Evolutionary conservation across 2,329 filamentous ascomycete genomes (phyloP).

Genomic region (Penicillium glabrum): DNA sequence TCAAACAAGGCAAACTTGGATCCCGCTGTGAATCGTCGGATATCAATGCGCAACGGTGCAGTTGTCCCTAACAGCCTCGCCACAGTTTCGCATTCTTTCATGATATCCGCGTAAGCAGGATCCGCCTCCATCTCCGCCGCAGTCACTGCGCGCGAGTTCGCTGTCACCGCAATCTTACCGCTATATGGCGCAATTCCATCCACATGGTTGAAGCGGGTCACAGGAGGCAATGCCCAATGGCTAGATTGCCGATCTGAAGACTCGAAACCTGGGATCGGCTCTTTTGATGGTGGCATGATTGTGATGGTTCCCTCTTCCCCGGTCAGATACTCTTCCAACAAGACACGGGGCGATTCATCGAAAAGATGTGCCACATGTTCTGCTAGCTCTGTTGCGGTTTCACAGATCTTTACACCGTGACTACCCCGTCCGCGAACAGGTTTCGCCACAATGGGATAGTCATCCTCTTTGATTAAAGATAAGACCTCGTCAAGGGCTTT

Average conservation of each 20-base stretch:
- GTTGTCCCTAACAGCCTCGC: slow-evolving; percentile 42
- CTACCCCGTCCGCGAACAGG: slow-evolving; percentile 52
- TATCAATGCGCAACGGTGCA: slow-evolving; percentile 50
- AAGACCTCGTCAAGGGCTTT: background rate
- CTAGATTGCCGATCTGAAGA: background rate
- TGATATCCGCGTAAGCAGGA: slow-evolving; percentile 31
- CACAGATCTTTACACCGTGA: slow-evolving; percentile 52
- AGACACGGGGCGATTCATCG: slow-evolving; percentile 37
- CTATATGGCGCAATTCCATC: slow-evolving; percentile 53
- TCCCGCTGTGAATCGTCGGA: slow-evolving; percentile 38
- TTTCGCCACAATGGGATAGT: slow-evolving; percentile 49
- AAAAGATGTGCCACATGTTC: slow-evolving; percentile 38
- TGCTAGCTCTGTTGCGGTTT: slow-evolving; percentile 27
- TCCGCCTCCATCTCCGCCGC: slow-evolving; percentile 32
- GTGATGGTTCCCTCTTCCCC: slow-evolving; percentile 54
- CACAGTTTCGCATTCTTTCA: slow-evolving; percentile 42
- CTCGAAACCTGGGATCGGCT: background rate
- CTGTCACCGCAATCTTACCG: slow-evolving; percentile 48
- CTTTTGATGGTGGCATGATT: slow-evolving; percentile 49
- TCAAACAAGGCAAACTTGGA: slow-evolving; percentile 51
- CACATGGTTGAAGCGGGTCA: slow-evolving; percentile 50
- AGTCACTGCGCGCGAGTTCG: slow-evolving; percentile 47
- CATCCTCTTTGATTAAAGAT: slow-evolving; percentile 12
- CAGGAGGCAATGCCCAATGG: slow-evolving; percentile 45
- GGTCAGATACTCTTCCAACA: slow-evolving; percentile 51